Evolutionary conservation across 352 stramenopile genomes (phyloP).

Genomic region (Globisporangium okanoganense): DNA sequence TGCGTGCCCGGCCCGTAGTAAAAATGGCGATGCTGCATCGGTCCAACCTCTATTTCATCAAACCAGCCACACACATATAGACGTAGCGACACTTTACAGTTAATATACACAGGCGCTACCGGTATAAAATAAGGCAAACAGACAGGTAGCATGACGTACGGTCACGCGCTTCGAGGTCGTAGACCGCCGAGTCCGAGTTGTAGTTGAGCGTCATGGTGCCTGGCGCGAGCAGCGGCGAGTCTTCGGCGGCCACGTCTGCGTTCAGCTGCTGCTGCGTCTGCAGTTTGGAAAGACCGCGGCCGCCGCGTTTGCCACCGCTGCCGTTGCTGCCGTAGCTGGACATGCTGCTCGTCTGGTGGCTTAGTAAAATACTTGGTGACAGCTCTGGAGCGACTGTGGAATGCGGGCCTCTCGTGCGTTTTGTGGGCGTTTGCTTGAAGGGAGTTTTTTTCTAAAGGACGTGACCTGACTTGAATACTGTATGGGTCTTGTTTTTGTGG

Average conservation of each 20-base stretch:
- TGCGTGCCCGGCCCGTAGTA: conserved; percentile 54
- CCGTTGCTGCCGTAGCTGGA: conserved; percentile 3
- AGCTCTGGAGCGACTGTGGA: background rate
- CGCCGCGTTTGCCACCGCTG: conserved; percentile 4
- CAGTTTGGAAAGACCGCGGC: conserved; percentile 14
- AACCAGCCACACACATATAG: background rate
- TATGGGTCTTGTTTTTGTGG: background rate
- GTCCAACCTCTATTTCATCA: conserved; percentile 5
- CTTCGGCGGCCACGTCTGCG: conserved; percentile 19
- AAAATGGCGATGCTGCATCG: conserved; percentile 43
- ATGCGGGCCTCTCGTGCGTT: background rate
- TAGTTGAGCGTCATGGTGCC: conserved; percentile 68
- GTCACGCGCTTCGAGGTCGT: conserved; percentile 40
- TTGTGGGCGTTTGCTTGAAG: too few species aligned
- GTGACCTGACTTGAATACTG: too few species aligned
- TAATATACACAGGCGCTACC: background rate
- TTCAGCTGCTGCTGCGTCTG: conserved; percentile 25
- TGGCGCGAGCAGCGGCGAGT: conserved; percentile 45
- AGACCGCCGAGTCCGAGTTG: conserved; percentile 84
- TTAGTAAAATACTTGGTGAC: too few species aligned
- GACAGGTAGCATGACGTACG: conserved; percentile 7
- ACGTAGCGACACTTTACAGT: background rate
- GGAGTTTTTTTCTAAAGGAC: conserved; percentile 6
- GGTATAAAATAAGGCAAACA: background rate
- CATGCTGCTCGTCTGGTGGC: background rate